phyloP scores from a whole-genome alignment of 257 asterid species.

The Nicotiana tomentosiformis region DNA sequence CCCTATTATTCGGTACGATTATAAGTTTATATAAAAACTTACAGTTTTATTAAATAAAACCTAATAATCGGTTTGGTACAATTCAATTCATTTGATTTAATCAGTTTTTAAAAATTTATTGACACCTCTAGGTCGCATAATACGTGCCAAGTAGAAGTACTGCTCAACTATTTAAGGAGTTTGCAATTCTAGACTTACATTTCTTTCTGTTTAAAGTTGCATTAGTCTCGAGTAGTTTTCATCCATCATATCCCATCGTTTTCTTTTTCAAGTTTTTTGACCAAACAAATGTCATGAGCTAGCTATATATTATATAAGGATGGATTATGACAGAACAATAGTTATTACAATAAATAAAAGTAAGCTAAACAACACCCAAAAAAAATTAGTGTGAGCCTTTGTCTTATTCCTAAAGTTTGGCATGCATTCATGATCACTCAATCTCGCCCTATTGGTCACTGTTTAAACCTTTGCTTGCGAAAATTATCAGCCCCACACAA shows the following conservation, averaged over 20 bases:
- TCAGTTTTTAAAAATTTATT: no score
- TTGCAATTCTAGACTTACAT: background rate
- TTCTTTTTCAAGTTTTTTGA: background rate
- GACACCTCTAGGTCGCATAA: background rate
- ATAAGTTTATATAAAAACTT: no score
- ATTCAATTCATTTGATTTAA: no score
- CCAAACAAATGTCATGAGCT: background rate
- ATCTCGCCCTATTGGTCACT: no score
- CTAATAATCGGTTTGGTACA: no score
- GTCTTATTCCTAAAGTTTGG: no score
- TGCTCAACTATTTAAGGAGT: background rate
- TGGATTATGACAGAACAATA: background rate
- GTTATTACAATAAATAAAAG: background rate
- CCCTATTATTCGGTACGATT: no score
- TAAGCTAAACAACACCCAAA: background rate
- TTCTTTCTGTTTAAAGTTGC: background rate
- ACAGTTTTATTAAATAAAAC: no score
- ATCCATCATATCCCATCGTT: background rate
- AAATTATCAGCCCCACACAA: no score
- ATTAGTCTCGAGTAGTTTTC: background rate
- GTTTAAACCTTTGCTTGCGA: no score
- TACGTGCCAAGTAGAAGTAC: background rate
- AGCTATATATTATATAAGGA: background rate
- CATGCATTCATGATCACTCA: no score
- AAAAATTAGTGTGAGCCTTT: no score